A percentile compares a stretch with the other conserved stretches of the same genome.
phyloP scores from a whole-genome alignment of 176 grass and related monocot genomes.

The Oryza australiensis region DNA sequence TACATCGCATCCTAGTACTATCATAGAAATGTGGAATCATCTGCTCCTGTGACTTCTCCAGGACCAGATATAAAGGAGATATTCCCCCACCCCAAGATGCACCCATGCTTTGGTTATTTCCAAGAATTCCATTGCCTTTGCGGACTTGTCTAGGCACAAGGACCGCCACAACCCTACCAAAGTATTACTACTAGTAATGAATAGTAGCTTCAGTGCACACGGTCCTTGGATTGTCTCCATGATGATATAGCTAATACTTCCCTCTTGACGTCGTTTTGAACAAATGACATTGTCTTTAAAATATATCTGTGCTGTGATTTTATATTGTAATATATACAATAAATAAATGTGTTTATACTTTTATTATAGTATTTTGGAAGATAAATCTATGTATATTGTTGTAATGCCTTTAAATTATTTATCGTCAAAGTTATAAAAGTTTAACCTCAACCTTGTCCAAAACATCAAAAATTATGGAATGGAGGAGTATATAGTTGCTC shows the following conservation, averaged over 20 bases:
- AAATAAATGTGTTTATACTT: too few relatives aligned
- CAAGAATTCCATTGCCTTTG: not conserved
- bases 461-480: too few relatives aligned
- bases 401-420: too few relatives aligned
- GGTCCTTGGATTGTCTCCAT: constrained; percentile 34
- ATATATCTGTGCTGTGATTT: too few relatives aligned
- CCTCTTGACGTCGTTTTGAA: too few relatives aligned
- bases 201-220: constrained; percentile 31
- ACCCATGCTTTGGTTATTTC: not conserved
- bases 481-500: not conserved
- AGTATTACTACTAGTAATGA: constrained; percentile 19
- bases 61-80: not conserved
- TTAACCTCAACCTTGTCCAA: too few relatives aligned
- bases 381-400: too few relatives aligned
- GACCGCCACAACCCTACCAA: not conserved
- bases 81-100: not conserved
- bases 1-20: not conserved
- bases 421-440: too few relatives aligned
- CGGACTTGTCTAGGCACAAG: not conserved
- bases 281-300: too few relatives aligned
- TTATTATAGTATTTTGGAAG: too few relatives aligned
- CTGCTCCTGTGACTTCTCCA: not conserved
- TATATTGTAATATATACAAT: too few relatives aligned
- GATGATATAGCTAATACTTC: constrained; percentile 29
- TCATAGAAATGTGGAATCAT: constrained; percentile 13